Evolutionary conservation across 2,329 filamentous ascomycete species (phyloP).

Genomic region (Piedraia hortae): DNA sequence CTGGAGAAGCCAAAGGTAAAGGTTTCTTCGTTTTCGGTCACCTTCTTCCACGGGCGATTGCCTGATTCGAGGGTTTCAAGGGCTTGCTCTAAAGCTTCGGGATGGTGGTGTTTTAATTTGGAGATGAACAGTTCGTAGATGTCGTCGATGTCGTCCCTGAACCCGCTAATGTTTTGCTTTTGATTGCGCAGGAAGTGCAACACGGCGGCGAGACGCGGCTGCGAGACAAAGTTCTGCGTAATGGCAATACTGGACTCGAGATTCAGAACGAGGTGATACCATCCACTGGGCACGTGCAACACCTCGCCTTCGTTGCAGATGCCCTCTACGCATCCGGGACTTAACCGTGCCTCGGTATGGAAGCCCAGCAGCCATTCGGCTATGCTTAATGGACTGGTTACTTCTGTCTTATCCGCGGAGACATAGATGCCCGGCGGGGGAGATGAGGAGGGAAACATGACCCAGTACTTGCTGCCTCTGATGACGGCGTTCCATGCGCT

Average conservation of each 20-base stretch:
- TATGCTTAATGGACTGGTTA: conserved; percentile 79
- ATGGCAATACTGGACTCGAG: conserved; percentile 60
- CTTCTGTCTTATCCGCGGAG: conserved; percentile 68
- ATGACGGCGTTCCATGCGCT: conserved; percentile 89
- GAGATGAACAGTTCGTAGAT: conserved; percentile 50
- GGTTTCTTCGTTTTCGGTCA: conserved; percentile 35
- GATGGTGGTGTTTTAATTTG: conserved; percentile 33
- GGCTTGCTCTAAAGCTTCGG: conserved; percentile 38
- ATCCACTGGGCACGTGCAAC: conserved; percentile 73
- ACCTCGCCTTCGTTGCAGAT: conserved; percentile 67
- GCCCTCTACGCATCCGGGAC: conserved; percentile 57
- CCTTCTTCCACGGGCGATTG: conserved; percentile 56
- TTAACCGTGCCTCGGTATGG: conserved; percentile 51
- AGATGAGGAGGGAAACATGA: conserved; percentile 66
- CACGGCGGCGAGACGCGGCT: conserved; percentile 43
- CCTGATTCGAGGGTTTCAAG: conserved; percentile 36
- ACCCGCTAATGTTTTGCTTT: conserved; percentile 66
- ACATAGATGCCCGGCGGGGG: conserved; percentile 75
- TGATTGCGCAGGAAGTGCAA: conserved; percentile 59
- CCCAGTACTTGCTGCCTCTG: conserved; percentile 84
- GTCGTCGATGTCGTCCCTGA: conserved; percentile 40
- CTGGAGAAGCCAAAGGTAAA: conserved; percentile 37
- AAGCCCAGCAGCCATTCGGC: conserved; percentile 90
- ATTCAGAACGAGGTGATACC: conserved; percentile 94
- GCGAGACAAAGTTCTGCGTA: conserved; percentile 84